A percentile compares a stretch with the other conserved stretches of the same genome.
phyloP scores from a whole-genome alignment of 2,329 filamentous ascomycete genomes.

The Pseudofabraea citricarpa region DNA sequence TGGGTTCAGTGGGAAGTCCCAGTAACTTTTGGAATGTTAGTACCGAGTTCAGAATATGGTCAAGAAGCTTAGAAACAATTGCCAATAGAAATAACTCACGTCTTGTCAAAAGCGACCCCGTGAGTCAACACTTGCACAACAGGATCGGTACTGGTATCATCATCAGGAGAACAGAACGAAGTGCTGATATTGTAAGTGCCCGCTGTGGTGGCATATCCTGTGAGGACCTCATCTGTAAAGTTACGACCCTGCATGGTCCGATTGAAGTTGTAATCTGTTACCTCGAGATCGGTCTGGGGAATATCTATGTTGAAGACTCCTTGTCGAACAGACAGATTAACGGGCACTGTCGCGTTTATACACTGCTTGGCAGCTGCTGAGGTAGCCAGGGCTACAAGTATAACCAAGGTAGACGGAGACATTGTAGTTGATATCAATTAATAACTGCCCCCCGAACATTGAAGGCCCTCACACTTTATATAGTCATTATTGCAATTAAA shows the following conservation, averaged over 20 bases:
- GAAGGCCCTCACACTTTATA: too few relatives aligned
- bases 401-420: neutral
- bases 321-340: conserved; percentile 50
- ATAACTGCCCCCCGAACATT: too few relatives aligned
- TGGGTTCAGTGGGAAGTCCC: conserved; percentile 52
- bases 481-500: too few relatives aligned
- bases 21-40: conserved; percentile 41
- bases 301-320: conserved; percentile 45
- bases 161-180: conserved; percentile 55
- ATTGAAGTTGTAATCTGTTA: conserved; percentile 49
- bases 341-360: conserved; percentile 49
- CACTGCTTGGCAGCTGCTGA: conserved; percentile 29
- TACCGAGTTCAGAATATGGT: conserved; percentile 21
- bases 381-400: conserved; percentile 10
- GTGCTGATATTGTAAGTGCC: conserved; percentile 54
- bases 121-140: conserved; percentile 45
- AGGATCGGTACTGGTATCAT: conserved; percentile 26
- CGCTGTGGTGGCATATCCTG: conserved; percentile 43
- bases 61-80: conserved; percentile 30
- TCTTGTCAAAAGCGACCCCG: conserved; percentile 50
- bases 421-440: neutral
- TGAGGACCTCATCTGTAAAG: conserved; percentile 38
- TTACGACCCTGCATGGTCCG: conserved; percentile 45
- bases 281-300: conserved; percentile 49
- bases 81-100: too few relatives aligned